These are phyloP conservation scores for Quercus phellos DNA, from an alignment of 331 rosid genomes.

Conservation along the genomic window DNA sequence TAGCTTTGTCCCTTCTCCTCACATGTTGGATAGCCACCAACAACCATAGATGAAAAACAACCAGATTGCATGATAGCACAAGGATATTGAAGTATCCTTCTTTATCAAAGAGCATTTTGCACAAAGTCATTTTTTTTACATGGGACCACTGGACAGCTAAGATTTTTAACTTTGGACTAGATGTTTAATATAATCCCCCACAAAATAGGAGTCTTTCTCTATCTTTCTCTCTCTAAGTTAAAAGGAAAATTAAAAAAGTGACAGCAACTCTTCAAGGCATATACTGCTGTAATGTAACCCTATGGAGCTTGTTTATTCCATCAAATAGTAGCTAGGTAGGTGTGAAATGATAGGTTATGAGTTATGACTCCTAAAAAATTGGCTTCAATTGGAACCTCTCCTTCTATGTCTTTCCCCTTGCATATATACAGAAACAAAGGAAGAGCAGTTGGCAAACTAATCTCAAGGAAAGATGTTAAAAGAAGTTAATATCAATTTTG, in stretches of 20 bases:
- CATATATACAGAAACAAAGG: slow-evolving; percentile 13
- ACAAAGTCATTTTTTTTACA: slow-evolving; percentile 1
- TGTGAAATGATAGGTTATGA: slow-evolving; percentile 9
- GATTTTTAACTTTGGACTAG: slow-evolving; percentile 9
- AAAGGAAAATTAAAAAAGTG: slow-evolving; percentile 1
- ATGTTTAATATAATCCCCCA: slow-evolving; percentile 21
- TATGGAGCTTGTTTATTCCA: slow-evolving; percentile 6
- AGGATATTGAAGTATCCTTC: background rate
- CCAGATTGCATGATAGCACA: slow-evolving; percentile 27
- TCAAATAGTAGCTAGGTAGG: background rate
- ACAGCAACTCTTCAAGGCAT: slow-evolving; percentile 22
- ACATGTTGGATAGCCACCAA: slow-evolving; percentile 57
- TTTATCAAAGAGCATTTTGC: slow-evolving; percentile 17
- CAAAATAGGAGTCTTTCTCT: slow-evolving; percentile 22
- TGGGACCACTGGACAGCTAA: slow-evolving; percentile 34
- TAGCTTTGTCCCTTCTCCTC: slow-evolving; percentile 61
- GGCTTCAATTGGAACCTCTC: slow-evolving; percentile 28
- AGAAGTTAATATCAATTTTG: too few species aligned
- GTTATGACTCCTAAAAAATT: slow-evolving; percentile 32
- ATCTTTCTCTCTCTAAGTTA: background rate
- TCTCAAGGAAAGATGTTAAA: too few species aligned
- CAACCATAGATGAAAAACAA: slow-evolving; percentile 33
- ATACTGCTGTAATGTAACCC: slow-evolving; percentile 1
- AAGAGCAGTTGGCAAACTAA: slow-evolving; percentile 14
- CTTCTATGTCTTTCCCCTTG: background rate